Conservation (phyloP, 805 yeast species). For the Henningerozyma blattae region DNA sequence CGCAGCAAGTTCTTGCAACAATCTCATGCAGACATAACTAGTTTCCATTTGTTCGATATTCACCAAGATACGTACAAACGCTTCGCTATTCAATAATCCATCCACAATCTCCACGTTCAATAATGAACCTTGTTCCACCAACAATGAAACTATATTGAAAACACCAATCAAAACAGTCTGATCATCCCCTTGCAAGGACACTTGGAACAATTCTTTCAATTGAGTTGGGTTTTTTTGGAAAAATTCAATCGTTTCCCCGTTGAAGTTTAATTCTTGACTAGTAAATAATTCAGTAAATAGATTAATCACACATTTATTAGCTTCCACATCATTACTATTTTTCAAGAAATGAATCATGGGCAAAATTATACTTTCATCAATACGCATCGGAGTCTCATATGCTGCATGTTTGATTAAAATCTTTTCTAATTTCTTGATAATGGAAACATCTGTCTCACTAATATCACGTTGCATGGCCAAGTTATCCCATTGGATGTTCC, state of each 20-base stretch:
- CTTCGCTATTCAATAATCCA: constrained; percentile 12
- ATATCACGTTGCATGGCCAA: constrained; percentile 63
- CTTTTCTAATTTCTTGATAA: constrained; percentile 20
- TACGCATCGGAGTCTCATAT: constrained; percentile 7
- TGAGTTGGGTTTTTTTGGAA: constrained; percentile 14
- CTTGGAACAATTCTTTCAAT: constrained; percentile 13
- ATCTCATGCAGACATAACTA: constrained; percentile 21
- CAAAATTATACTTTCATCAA: constrained; percentile 8
- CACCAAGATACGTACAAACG: constrained; percentile 13
- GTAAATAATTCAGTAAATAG: constrained; percentile 21
- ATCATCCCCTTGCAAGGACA: constrained; percentile 16
- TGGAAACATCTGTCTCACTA: constrained; percentile 53
- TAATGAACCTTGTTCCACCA: constrained; percentile 15
- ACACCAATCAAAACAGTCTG: constrained; percentile 22
- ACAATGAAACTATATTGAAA: constrained; percentile 22
- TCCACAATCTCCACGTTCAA: constrained; percentile 10
- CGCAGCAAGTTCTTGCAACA: constrained; percentile 22
- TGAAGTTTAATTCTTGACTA: constrained; percentile 6
- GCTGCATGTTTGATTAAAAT: constrained; percentile 23
- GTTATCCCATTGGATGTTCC: constrained; percentile 89
- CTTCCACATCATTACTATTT: constrained; percentile 15
- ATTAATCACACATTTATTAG: constrained; percentile 21
- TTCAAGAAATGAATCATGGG: constrained; percentile 20
- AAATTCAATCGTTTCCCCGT: constrained; percentile 11
- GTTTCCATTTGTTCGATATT: constrained; percentile 21